phyloP scores from a whole-genome alignment of 2,329 filamentous ascomycete species.

The Cladosporium sp. region DNA sequence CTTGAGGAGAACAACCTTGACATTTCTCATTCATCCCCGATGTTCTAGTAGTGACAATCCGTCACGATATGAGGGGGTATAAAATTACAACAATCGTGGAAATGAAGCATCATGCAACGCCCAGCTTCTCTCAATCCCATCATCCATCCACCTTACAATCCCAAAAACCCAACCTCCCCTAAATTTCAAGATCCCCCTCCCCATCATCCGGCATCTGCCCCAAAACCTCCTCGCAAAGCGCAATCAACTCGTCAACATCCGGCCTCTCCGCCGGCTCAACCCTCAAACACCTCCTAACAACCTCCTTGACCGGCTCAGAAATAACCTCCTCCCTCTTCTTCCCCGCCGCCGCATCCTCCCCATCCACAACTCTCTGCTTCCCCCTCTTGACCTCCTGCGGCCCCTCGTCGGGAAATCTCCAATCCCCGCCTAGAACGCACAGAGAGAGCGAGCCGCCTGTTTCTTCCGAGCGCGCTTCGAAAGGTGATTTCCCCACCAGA shows the following conservation, averaged over 20 bases:
- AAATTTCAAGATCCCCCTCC: too few species aligned
- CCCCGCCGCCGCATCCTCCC: constrained; percentile 47
- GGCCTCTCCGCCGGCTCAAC: constrained; percentile 86
- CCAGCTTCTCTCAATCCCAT: too few species aligned
- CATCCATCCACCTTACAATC: too few species aligned
- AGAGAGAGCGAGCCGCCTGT: constrained; percentile 90
- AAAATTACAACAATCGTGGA: too few species aligned
- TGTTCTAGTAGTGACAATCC: too few species aligned
- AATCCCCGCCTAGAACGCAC: constrained; percentile 89
- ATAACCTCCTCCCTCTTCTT: constrained; percentile 55
- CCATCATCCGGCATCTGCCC: constrained; percentile 57
- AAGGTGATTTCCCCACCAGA: constrained; percentile 91
- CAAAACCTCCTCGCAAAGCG: constrained; percentile 70
- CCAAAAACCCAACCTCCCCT: too few species aligned
- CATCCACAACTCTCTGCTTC: constrained; percentile 45
- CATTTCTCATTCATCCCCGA: too few species aligned
- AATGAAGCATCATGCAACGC: too few species aligned
- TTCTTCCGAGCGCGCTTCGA: constrained; percentile 92
- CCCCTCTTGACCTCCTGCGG: constrained; percentile 52
- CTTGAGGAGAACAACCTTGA: too few species aligned
- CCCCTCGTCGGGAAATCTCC: constrained; percentile 90
- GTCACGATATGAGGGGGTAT: too few species aligned
- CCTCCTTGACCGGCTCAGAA: constrained; percentile 75
- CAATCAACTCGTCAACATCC: constrained; percentile 77
- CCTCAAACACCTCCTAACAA: constrained; percentile 78